Percentiles rank a stretch among this genome's conserved stretches.
Evolutionary conservation across 164 flowering plant genomes (phyloP).

Genomic region (Umbellularia californica): DNA sequence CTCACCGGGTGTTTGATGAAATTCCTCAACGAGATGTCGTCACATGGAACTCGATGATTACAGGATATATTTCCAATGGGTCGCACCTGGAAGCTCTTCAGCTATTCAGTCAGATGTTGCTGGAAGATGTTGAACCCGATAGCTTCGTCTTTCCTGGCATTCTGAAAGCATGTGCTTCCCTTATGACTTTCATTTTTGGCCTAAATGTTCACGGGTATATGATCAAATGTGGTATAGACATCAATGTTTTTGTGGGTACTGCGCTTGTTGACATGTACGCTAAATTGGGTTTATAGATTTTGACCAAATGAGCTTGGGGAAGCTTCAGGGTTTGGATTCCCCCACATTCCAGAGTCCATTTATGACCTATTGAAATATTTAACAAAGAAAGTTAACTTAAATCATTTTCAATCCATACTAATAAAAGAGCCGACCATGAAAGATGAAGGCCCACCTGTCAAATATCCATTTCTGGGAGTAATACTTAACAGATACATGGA

Average conservation of each 20-base stretch:
- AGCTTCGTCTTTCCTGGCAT: constrained; percentile 35
- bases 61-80: constrained; percentile 31
- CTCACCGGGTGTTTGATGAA: constrained; percentile 25
- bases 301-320: too few relatives aligned
- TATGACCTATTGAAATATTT: too few relatives aligned
- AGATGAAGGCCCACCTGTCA: too few relatives aligned
- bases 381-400: too few relatives aligned
- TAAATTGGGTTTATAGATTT: background rate
- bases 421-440: too few relatives aligned
- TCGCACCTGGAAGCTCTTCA: background rate
- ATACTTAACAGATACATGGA: background rate
- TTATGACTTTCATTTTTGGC: constrained; percentile 35
- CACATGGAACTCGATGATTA: constrained; percentile 38
- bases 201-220: constrained; percentile 22
- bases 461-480: too few relatives aligned
- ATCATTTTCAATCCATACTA: too few relatives aligned
- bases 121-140: background rate
- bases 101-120: constrained; percentile 1
- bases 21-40: constrained; percentile 33
- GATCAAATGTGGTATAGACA: constrained; percentile 4
- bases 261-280: background rate
- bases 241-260: constrained; percentile 19
- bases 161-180: constrained; percentile 50
- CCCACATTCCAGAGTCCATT: too few relatives aligned
- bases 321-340: too few relatives aligned